These are phyloP conservation scores for Plasmodium billcollinsi DNA, from an alignment of 169 alveolate genomes.

Conservation along the genomic window DNA sequence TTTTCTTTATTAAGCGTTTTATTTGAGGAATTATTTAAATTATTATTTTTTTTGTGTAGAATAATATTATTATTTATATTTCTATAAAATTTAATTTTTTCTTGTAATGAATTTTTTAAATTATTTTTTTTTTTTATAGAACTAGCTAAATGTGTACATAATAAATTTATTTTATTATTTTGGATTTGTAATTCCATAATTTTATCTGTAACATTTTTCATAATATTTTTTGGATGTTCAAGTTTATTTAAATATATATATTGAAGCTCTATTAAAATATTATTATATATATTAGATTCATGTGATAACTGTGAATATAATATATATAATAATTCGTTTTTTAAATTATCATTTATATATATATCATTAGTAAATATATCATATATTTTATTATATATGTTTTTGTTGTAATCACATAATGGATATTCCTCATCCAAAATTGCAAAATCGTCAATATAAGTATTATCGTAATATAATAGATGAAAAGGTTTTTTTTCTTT, in stretches of 20 bases:
- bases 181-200: constrained; percentile 19
- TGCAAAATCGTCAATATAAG: not conserved
- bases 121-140: constrained; percentile 29
- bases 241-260: constrained; percentile 38
- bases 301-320: constrained; percentile 59
- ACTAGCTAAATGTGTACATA: not conserved
- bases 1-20: not conserved
- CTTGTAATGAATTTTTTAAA: constrained; percentile 37
- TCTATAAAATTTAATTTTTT: constrained; percentile 36
- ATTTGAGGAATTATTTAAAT: not conserved
- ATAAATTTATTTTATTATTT: constrained; percentile 22
- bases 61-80: constrained; percentile 39
- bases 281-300: constrained; percentile 52
- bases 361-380: constrained; percentile 61
- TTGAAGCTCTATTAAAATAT: constrained; percentile 39
- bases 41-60: constrained; percentile 7
- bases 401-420: constrained; percentile 4
- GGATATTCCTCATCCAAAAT: no score
- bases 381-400: constrained; percentile 31
- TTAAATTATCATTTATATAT: constrained; percentile 52
- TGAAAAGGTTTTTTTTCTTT: not conserved
- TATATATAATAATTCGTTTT: constrained; percentile 56
- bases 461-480: not conserved
- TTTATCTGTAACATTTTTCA: constrained; percentile 18
- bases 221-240: constrained; percentile 20